Evolutionary conservation across 371 early-diverging fungal genomes (phyloP).

Genomic region (Apophysomyces trapeziformis): DNA sequence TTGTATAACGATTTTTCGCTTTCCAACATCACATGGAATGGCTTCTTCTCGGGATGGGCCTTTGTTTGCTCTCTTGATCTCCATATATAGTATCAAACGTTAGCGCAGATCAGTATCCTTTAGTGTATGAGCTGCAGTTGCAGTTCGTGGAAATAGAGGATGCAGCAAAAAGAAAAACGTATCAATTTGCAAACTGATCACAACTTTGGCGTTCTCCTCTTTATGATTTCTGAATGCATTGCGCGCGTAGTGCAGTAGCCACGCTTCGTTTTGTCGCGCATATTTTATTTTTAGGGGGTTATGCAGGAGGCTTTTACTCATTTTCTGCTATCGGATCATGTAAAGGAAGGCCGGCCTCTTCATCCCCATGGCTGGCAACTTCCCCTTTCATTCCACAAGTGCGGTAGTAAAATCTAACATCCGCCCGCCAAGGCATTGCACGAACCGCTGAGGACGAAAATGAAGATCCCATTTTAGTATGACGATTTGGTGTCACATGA

Average conservation of each 20-base stretch:
- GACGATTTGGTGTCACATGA: too few species aligned
- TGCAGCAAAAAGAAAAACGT: background rate
- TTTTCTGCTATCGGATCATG: background rate
- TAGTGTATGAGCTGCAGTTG: background rate
- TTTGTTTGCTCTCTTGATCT: background rate
- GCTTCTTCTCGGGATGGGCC: background rate
- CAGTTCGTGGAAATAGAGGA: background rate
- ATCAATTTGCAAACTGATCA: too few species aligned
- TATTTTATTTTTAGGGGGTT: too few species aligned
- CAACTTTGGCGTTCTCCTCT: too few species aligned
- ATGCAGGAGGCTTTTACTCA: background rate
- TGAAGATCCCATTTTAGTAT: too few species aligned
- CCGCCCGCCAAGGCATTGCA: too few species aligned
- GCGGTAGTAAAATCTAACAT: too few species aligned
- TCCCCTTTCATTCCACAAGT: too few species aligned
- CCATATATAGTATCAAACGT: background rate
- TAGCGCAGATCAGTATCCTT: slow-evolving; percentile 5
- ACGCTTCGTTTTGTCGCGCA: background rate
- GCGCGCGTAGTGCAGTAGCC: slow-evolving; percentile 5
- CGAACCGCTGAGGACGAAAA: too few species aligned
- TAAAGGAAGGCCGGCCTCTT: background rate
- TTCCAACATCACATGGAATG: background rate
- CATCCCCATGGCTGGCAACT: too few species aligned
- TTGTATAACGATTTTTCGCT: background rate
- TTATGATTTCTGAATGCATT: background rate